phyloP scores from a whole-genome alignment of 192 early-diverging fungal species.

The Rhizophlyctis rosea region DNA sequence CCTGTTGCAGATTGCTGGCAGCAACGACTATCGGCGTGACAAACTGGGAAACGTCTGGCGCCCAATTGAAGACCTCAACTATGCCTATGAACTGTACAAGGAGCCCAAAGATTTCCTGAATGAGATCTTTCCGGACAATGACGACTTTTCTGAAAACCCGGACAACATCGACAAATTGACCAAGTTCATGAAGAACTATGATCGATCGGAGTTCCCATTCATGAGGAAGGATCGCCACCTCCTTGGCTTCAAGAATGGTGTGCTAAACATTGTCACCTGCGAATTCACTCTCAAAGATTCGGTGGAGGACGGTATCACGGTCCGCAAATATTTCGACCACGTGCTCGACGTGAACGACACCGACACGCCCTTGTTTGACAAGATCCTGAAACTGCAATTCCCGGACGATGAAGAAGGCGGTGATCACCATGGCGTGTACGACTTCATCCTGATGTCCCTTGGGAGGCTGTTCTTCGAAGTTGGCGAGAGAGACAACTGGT shows the following conservation, averaged over 20 bases:
- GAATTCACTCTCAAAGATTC: not conserved
- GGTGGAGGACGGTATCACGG: not conserved
- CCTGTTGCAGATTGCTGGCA: not conserved
- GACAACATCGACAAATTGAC: not conserved
- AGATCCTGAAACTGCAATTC: not conserved
- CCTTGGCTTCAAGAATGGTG: not conserved
- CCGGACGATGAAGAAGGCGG: not conserved
- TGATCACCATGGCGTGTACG: not conserved
- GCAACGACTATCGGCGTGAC: not conserved
- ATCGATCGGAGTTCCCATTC: not conserved
- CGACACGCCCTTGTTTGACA: not conserved
- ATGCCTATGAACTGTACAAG: not conserved
- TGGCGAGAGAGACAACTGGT: not conserved
- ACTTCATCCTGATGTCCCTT: not conserved
- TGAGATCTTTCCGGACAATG: not conserved
- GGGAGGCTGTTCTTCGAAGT: not conserved
- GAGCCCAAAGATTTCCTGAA: not conserved
- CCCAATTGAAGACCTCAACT: not conserved
- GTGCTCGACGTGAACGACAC: not conserved
- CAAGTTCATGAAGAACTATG: not conserved
- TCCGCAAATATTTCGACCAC: not conserved
- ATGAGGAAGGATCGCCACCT: not conserved
- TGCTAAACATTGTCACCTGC: not conserved
- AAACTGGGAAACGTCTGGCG: not conserved
- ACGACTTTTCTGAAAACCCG: not conserved